Base-by-base conservation (phyloP, 345 rosid genomes). In the Arabidopsis suecica region DNA sequence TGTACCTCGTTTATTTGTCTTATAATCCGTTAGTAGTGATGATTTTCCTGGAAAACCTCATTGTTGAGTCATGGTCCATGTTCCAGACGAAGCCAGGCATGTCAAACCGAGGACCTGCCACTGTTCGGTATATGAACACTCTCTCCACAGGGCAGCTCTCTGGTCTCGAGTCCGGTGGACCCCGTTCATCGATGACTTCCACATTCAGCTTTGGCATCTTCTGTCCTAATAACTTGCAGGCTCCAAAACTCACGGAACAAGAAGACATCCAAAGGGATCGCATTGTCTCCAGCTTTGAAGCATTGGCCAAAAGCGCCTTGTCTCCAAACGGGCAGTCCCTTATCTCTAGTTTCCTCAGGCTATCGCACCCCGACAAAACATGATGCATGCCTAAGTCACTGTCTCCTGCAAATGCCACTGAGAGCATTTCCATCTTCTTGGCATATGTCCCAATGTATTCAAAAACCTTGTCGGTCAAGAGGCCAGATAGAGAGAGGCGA, bases 231-330 rank as follows among this genome's bases (percentile, higher is more conserved):
- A 87, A 81, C 82, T 90, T 94, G 82, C 98, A 94, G 64, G 95
- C 96, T 77, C 84, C 88, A 28, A 68, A 88, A 82, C 97, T 90
- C 82, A 94, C 96, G 2, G 83, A 78, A 80, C 98, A 94, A 54
- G 97, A 86, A 78, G 98, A 94, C 96, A 91, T 94, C 98, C 98
- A 91, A 94, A 94, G 98, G 95, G 98, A 94, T 91, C 98, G 98
- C 97, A 94, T 92, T 95, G 97, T 90, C 96, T 90, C 91, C 84
- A 91, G 91, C 93, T 95, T 95, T 53, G 88, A 88, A 81, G 93
- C 99, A 81, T 95, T 90, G 63, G 93, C 91, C 85, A 90, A 80
- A 65, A 95, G 92, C 69, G 97, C 97, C 78, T 87, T 84, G 86
- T 89, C 97, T 66, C 97, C 97, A 78, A 95, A 95, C 10, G 91